Evolutionary conservation across 331 rosid genomes (phyloP), one percentile per base, ranked within the genome.

Genomic region (Stylosanthes scabra): DNA sequence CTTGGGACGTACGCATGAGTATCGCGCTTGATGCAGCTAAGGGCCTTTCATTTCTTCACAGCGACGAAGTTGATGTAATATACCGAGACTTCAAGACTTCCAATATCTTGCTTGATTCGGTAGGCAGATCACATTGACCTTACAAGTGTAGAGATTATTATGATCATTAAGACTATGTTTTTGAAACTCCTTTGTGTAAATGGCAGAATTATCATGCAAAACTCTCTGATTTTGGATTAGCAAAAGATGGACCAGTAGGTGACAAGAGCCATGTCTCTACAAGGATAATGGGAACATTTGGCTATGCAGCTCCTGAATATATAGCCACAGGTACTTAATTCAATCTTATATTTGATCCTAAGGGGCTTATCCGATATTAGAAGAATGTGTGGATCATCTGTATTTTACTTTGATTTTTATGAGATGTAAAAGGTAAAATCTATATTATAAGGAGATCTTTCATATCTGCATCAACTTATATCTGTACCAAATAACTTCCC

Each of bases 281-380:
- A 16, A 74, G 97, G 86, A 81, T 94, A 59, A 88, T 89, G 95
- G 99, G 99, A 40, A 94, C 97, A 71, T 81, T 63, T 59, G 99
- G 99, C 56, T 91, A 91, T 27, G 96, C 97, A 4, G 97, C 97
- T 61, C 97, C 99, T 4, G 99, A 94, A 80, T 94, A 94, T 58
- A 47, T 94, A 82, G 90, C 89, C 67, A 91, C 99, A 85, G 99
- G 99, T 91, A 91, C 47, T 51, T 91, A 91, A 47, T 51, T 71
- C 80, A 63, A 6, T 59, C 79, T 15, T 58, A 34, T 34, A 34
- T 34, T 34, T 37, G 25, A 20, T 20, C 25, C 25, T 20, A 20
- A 20, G 25, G 25, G 1, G 1, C 25, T 20, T 20, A 20, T 20
- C 25, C n/a, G n/a, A n/a, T n/a, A 20, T 20, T 20, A 20, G 25